A percentile compares a stretch with the other conserved stretches of the same genome.
Evolutionary conservation across 2,329 filamentous ascomycete genomes (phyloP).

Genomic region (Bipolaris cookei): DNA sequence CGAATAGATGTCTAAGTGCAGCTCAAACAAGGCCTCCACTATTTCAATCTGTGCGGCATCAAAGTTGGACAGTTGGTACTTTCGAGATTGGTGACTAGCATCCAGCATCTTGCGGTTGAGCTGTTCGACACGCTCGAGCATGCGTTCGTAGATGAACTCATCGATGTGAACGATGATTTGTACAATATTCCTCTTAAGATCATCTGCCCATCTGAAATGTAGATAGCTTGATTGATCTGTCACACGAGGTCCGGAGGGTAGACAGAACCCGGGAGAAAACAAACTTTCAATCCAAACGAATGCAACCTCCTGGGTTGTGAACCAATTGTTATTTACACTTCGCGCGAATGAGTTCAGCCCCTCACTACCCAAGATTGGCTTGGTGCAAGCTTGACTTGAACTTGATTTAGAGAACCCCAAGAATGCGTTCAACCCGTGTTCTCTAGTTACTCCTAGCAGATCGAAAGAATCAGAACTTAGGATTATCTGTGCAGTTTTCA

Average conservation of each 20-base stretch:
- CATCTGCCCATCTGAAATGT: slow-evolving; percentile 61
- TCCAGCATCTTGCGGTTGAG: slow-evolving; percentile 40
- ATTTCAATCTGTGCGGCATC: slow-evolving; percentile 57
- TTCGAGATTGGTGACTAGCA: slow-evolving; percentile 18
- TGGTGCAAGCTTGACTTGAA: slow-evolving; percentile 49
- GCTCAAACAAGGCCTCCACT: slow-evolving; percentile 67
- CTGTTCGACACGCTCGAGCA: slow-evolving; percentile 44
- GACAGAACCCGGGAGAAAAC: slow-evolving; percentile 52
- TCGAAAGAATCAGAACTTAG: slow-evolving; percentile 58
- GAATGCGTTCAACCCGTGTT: slow-evolving; percentile 61
- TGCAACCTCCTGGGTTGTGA: slow-evolving; percentile 59
- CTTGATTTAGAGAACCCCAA: slow-evolving; percentile 62
- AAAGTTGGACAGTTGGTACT: slow-evolving; percentile 32
- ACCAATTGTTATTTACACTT: slow-evolving; percentile 55
- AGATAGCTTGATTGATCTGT: slow-evolving; percentile 57
- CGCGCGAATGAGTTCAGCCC: slow-evolving; percentile 52
- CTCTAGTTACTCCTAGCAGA: slow-evolving; percentile 56
- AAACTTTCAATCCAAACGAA: slow-evolving; percentile 62
- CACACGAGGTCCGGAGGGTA: slow-evolving; percentile 9
- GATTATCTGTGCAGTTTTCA: slow-evolving; percentile 55
- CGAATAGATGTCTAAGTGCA: slow-evolving; percentile 70
- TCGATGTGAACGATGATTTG: slow-evolving; percentile 62
- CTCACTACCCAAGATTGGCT: slow-evolving; percentile 50
- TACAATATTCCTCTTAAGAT: slow-evolving; percentile 62
- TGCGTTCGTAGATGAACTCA: slow-evolving; percentile 56